Conservation (phyloP, 2,329 filamentous ascomycete genomes). For the Aspergillus fumigatus region DNA sequence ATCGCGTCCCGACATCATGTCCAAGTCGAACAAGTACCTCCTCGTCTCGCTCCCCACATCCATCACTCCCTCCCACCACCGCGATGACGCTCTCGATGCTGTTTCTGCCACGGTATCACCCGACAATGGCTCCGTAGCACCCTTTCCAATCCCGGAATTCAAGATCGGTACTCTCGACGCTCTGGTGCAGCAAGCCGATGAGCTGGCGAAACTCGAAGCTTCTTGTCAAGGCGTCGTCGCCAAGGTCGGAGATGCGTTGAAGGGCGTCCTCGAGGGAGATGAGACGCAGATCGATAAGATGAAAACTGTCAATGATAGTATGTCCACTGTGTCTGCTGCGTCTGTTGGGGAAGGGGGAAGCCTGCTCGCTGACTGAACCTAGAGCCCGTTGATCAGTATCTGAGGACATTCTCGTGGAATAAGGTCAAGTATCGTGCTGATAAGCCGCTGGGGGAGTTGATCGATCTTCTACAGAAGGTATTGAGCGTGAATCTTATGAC, state of each 20-base stretch:
- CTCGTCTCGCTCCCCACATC: slow-evolving; percentile 86
- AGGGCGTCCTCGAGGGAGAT: slow-evolving; percentile 75
- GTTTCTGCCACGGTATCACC: slow-evolving; percentile 66
- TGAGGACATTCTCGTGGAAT: slow-evolving; percentile 90
- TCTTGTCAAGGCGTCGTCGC: slow-evolving; percentile 75
- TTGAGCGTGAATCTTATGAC: not conserved
- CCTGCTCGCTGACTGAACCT: slow-evolving; percentile 14
- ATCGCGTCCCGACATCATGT: slow-evolving; percentile 30
- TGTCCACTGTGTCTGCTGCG: slow-evolving; percentile 28
- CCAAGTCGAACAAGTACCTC: slow-evolving; percentile 62
- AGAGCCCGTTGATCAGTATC: slow-evolving; percentile 96
- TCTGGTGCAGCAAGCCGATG: slow-evolving; percentile 92
- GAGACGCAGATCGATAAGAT: slow-evolving; percentile 78
- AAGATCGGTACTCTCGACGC: slow-evolving; percentile 97
- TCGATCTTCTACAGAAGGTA: slow-evolving; percentile 84
- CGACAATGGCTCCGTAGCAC: slow-evolving; percentile 70
- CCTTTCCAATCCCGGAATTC: slow-evolving; percentile 85
- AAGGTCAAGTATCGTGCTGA: slow-evolving; percentile 96
- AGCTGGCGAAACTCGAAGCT: slow-evolving; percentile 80
- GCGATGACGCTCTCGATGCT: slow-evolving; percentile 74
- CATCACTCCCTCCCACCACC: slow-evolving; percentile 74
- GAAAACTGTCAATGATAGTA: slow-evolving; percentile 93
- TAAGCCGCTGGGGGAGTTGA: slow-evolving; percentile 79
- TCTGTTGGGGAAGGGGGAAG: slow-evolving; percentile 1
- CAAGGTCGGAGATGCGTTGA: slow-evolving; percentile 84